Evolutionary conservation across 148 eudicot genomes (phyloP).

Genomic region (Rhododendron henanense): DNA sequence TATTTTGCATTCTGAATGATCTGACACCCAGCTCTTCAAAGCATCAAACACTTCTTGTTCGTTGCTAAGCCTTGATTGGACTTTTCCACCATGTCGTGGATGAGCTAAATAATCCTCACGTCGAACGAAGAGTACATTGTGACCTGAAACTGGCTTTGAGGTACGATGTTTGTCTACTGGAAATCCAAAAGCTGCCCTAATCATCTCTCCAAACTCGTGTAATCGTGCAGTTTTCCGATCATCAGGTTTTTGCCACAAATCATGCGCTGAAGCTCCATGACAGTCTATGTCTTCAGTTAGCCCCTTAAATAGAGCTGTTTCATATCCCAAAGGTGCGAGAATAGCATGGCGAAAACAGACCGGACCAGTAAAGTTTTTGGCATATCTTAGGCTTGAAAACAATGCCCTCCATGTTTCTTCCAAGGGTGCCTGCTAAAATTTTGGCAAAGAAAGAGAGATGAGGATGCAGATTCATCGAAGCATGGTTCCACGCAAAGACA

Average conservation of each 20-base stretch:
- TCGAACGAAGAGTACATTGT: constrained; percentile 74
- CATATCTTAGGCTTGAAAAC: constrained; percentile 77
- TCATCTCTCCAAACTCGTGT: constrained; percentile 96
- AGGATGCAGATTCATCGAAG: not conserved
- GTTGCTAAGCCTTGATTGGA: constrained; percentile 76
- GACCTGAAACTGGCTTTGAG: constrained; percentile 40
- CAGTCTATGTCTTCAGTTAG: constrained; percentile 61
- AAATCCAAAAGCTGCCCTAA: constrained; percentile 71
- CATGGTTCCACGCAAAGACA: not conserved
- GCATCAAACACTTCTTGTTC: constrained; percentile 83
- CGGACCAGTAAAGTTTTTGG: constrained; percentile 68
- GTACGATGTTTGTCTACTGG: constrained; percentile 50
- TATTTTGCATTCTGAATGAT: constrained; percentile 43
- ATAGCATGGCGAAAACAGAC: constrained; percentile 93
- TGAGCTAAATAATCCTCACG: constrained; percentile 95
- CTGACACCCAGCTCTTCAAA: constrained; percentile 55
- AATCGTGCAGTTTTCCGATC: constrained; percentile 68
- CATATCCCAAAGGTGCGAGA: constrained; percentile 81
- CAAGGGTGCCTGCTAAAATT: constrained; percentile 58
- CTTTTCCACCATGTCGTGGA: constrained; percentile 92
- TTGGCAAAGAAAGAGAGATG: constrained; percentile 1
- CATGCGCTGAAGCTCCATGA: constrained; percentile 66
- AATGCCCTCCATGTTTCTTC: constrained; percentile 94
- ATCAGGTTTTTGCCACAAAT: constrained; percentile 75
- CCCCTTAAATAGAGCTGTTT: constrained; percentile 84